phyloP scores from a whole-genome alignment of 345 rosid species.

The Eucalyptus cladocalyx region DNA sequence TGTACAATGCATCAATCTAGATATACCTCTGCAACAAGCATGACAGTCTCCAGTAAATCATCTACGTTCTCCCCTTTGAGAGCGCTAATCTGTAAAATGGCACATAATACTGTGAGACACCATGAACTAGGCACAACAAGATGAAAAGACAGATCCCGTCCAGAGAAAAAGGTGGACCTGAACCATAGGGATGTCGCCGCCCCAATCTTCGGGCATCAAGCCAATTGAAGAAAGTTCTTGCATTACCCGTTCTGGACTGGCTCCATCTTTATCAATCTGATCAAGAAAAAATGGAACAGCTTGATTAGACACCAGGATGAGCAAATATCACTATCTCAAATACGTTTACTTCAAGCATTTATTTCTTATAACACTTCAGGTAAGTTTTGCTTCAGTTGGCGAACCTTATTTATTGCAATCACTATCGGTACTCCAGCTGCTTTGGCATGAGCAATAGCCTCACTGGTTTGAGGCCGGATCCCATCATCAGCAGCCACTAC shows the following conservation, averaged over 20 bases:
- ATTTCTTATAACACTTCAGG: background rate
- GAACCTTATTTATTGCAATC: constrained; percentile 88
- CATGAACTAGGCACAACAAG: background rate
- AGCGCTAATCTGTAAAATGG: constrained; percentile 79
- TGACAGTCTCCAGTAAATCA: constrained; percentile 84
- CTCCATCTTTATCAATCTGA: constrained; percentile 97
- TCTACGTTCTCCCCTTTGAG: constrained; percentile 79
- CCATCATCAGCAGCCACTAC: constrained; percentile 99
- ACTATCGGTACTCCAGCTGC: constrained; percentile 95
- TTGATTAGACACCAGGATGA: background rate
- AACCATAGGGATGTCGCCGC: constrained; percentile 95
- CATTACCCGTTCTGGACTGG: constrained; percentile 93
- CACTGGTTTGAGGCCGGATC: constrained; percentile 94
- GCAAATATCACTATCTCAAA: background rate
- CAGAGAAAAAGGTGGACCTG: constrained; percentile 35
- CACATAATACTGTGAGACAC: constrained; percentile 6
- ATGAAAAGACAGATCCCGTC: background rate
- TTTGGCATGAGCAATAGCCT: constrained; percentile 98
- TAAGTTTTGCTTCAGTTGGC: background rate
- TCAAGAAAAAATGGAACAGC: background rate
- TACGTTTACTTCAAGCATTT: background rate
- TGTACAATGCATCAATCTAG: background rate
- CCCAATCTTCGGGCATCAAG: constrained; percentile 99
- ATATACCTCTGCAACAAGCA: constrained; percentile 96
- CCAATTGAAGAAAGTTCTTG: constrained; percentile 96